Percentiles rank a stretch among this genome's conserved stretches.
Evolutionary conservation across 345 rosid genomes (phyloP).

Genomic region (Linum tenue): DNA sequence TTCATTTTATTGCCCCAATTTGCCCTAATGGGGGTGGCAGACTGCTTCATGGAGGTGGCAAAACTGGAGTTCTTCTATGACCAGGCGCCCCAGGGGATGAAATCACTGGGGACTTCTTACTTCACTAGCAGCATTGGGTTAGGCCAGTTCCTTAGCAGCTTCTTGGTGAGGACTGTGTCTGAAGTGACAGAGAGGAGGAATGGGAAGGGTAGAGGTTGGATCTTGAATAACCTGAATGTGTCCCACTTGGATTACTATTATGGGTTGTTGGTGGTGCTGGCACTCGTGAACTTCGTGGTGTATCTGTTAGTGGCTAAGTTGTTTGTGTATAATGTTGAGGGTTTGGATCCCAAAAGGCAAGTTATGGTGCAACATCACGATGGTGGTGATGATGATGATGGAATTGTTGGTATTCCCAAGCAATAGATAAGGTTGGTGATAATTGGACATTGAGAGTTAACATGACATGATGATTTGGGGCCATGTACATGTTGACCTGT

Average conservation of each 20-base stretch:
- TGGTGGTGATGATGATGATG: background rate
- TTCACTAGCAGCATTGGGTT: background rate
- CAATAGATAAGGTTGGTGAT: background rate
- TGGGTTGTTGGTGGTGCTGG: background rate
- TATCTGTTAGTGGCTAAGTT: background rate
- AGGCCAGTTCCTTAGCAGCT: background rate
- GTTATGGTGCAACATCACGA: background rate
- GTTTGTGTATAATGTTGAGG: background rate
- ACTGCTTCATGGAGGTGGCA: background rate
- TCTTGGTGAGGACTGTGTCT: background rate
- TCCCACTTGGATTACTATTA: background rate
- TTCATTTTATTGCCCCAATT: background rate
- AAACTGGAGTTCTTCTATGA: background rate
- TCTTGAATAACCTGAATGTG: background rate
- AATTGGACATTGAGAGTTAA: too few relatives aligned
- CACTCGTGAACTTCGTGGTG: background rate
- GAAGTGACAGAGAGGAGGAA: background rate
- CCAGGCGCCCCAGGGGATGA: background rate
- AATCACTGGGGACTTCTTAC: background rate
- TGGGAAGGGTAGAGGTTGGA: background rate
- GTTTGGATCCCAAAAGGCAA: background rate
- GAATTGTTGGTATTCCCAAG: background rate
- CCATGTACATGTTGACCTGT: too few relatives aligned
- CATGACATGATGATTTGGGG: too few relatives aligned
- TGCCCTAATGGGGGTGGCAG: background rate